Conservation (phyloP, 2,329 filamentous ascomycete species). For the Ophiostoma perfectum region DNA sequence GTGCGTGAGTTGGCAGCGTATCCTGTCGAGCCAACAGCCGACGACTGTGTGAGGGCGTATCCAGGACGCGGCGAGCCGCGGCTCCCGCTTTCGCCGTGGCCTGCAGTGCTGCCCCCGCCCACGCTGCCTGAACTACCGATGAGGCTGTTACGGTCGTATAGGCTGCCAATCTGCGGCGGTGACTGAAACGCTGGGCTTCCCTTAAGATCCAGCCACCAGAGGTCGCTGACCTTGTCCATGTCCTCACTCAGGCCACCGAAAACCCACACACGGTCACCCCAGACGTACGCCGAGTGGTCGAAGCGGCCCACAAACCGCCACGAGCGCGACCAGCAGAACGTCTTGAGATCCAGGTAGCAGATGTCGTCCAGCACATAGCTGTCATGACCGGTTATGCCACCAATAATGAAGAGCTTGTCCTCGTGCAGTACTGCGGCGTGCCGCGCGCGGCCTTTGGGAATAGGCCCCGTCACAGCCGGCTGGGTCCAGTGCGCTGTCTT, state of each 20-base stretch:
- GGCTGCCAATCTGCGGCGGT: conserved; percentile 50
- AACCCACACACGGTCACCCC: conserved; percentile 87
- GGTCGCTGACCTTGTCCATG: conserved; percentile 92
- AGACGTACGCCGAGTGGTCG: conserved; percentile 92
- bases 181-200: conserved; percentile 79
- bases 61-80: conserved; percentile 46
- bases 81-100: conserved; percentile 24
- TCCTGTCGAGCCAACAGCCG: conserved; percentile 52
- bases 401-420: conserved; percentile 92
- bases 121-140: conserved; percentile 30
- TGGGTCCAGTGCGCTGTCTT: conserved; percentile 94
- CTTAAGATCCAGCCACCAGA: conserved; percentile 96
- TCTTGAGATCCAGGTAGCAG: conserved; percentile 93
- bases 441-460: conserved; percentile 83
- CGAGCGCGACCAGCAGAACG: conserved; percentile 92
- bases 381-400: conserved; percentile 89
- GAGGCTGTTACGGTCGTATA: not conserved
- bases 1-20: conserved; percentile 65
- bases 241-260: conserved; percentile 92
- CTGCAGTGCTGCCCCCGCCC: conserved; percentile 37
- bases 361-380: conserved; percentile 93
- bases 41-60: conserved; percentile 40
- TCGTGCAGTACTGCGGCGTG: conserved; percentile 93
- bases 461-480: conserved; percentile 74
- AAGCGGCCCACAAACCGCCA: conserved; percentile 95